Base-by-base conservation (phyloP, 2,329 filamentous ascomycete species). In the Arachnomyces sp. region DNA sequence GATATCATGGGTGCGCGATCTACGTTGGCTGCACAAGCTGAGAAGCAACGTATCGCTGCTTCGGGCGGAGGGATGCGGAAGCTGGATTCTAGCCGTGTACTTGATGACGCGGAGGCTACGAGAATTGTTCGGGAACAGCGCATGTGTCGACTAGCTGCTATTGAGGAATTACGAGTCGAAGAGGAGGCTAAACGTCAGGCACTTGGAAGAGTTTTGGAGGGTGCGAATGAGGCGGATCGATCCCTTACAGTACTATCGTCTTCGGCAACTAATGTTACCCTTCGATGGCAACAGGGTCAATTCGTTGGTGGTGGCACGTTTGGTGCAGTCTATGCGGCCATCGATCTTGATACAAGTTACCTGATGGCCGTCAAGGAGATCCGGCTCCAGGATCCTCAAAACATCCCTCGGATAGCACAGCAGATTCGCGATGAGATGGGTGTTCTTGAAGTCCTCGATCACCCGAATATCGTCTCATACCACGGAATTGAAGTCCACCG, bases 321-420 rank as follows among this genome's bases (percentile, higher is more conserved):
- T 64, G 92, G 92, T 46, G 94, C 89, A 39, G 92, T 98, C 8
- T 98, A 98, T 56, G 88, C 88, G 28, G 92, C 89, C 28, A 94
- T 96, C 76, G 95, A 98, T 57, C 72, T 98, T 38, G 93, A 98
- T 65, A 90, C 87, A 17, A 90, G 90, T 43, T 88, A 94, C 57
- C 67, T 96, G 45, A 96, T 98, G 90, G 92, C 92, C 2, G 92
- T 98, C 51, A 98, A 98, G 66, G 92, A 98, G 64, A 98, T 98
- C 51, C 82, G 92, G 45, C 73, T 98, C 18, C 92, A 96, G 65
- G 92, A 98, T 59, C 92, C 92, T 28, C 92, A 95, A 60, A 73
- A 94, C 48, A 95, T 98, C 45, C 92, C 92, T 4, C 87, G 85
- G 39, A 90, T 96, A 57, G 89, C 92, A 7, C 81, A 82, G 40